Evolutionary conservation across 495 filamentous ascomycete species (phyloP).

Genomic region (Hypoxylon perforatum): DNA sequence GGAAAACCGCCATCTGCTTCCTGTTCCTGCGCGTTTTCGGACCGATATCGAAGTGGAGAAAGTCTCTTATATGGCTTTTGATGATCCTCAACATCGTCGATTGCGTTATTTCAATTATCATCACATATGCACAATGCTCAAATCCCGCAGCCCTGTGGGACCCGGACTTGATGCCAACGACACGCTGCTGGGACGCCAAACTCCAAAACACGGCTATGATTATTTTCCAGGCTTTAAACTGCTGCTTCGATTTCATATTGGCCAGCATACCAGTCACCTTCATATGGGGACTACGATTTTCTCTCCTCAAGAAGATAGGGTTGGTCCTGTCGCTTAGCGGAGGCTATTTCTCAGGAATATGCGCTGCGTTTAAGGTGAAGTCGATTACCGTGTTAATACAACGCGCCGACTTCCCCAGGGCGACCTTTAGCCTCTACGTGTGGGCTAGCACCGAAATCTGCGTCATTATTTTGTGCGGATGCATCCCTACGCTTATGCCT

Average conservation of each 20-base stretch:
- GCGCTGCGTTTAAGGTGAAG: constrained; percentile 31
- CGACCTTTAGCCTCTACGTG: constrained; percentile 10
- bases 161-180: background rate
- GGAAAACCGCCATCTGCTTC: constrained; percentile 29
- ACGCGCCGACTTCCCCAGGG: constrained; percentile 11
- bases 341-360: constrained; percentile 28
- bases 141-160: constrained; percentile 31
- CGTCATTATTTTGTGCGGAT: constrained; percentile 28
- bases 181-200: constrained; percentile 26
- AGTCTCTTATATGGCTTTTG: constrained; percentile 10
- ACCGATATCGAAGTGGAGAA: constrained; percentile 15
- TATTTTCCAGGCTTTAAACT: background rate
- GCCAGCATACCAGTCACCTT: constrained; percentile 21
- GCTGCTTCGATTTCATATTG: constrained; percentile 19
- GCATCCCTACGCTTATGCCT: constrained; percentile 26
- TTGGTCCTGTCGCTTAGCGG: constrained; percentile 14
- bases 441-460: constrained; percentile 26
- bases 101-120: constrained; percentile 5
- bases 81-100: constrained; percentile 14
- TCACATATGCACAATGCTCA: constrained; percentile 32
- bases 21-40: constrained; percentile 25
- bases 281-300: constrained; percentile 23
- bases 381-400: background rate
- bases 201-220: constrained; percentile 3
- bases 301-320: constrained; percentile 3